Percentiles rank a stretch among this genome's conserved stretches.
Evolutionary conservation across 495 filamentous ascomycete species (phyloP).

Genomic region (Astrothelium subdiscretum): DNA sequence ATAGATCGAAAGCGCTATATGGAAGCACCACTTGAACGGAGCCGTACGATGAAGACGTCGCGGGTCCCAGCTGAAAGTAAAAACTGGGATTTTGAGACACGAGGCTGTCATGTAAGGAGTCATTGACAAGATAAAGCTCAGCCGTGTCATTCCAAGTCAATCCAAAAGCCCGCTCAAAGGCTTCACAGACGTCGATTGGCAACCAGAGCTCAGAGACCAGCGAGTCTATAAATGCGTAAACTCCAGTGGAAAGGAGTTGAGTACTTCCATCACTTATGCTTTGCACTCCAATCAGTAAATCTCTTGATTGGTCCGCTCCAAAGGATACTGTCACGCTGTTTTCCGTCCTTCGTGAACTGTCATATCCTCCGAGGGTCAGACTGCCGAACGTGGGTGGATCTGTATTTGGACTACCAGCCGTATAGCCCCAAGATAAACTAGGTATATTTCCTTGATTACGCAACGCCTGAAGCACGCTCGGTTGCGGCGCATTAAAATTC

Average conservation of each 20-base stretch:
- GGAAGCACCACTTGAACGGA: constrained; percentile 19
- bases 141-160: constrained; percentile 9
- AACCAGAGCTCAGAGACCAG: constrained; percentile 4
- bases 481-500: constrained; percentile 10
- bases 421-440: constrained; percentile 20
- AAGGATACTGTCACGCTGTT: constrained; percentile 1
- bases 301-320: not conserved
- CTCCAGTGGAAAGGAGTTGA: not conserved
- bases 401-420: constrained; percentile 27
- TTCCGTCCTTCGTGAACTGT: not conserved
- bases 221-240: constrained; percentile 8
- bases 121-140: constrained; percentile 11
- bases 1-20: constrained; percentile 23
- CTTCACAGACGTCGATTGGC: not conserved
- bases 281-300: constrained; percentile 3
- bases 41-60: not conserved
- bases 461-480: constrained; percentile 17
- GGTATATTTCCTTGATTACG: constrained; percentile 13
- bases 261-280: not conserved
- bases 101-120: constrained; percentile 6
- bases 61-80: constrained; percentile 10
- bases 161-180: constrained; percentile 15
- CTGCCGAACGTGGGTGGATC: constrained; percentile 3
- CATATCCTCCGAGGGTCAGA: constrained; percentile 7
- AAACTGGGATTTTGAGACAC: constrained; percentile 13